phyloP scores from a whole-genome alignment of 306 rosid species.

The Cyamopsis tetragonoloba region DNA sequence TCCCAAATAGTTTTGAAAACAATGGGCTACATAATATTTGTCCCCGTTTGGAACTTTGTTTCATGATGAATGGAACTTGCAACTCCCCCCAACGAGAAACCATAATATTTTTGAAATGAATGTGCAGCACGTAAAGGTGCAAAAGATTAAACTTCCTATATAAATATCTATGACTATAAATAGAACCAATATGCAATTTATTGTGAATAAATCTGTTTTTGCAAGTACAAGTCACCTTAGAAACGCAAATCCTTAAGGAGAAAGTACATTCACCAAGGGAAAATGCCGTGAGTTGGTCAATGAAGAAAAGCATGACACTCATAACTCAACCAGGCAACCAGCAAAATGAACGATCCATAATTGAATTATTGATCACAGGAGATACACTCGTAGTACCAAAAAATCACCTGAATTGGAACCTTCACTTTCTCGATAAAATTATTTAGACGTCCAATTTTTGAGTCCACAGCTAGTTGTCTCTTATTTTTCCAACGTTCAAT shows the following conservation, averaged over 20 bases:
- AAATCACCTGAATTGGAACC: slow-evolving; percentile 83
- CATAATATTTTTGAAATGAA: not conserved
- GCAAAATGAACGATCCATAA: not conserved
- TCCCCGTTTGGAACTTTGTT: not conserved
- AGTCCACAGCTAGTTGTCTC: slow-evolving; percentile 90
- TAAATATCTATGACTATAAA: not conserved
- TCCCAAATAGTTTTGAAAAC: not conserved
- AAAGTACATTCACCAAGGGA: slow-evolving; percentile 11
- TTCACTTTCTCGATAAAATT: slow-evolving; percentile 63
- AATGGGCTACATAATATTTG: not conserved
- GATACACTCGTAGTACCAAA: slow-evolving; percentile 2
- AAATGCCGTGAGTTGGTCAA: too few relatives aligned
- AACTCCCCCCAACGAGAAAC: not conserved
- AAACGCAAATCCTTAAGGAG: not conserved
- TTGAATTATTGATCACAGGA: not conserved
- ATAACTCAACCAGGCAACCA: not conserved
- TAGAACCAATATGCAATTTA: not conserved
- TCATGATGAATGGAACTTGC: not conserved
- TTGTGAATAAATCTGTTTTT: not conserved
- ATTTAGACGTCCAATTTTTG: slow-evolving; percentile 87
- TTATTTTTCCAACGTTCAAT: slow-evolving; percentile 91
- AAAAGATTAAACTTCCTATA: not conserved
- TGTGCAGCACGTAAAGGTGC: not conserved
- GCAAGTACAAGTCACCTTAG: not conserved
- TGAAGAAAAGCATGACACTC: not conserved